A percentile compares a stretch with the other conserved stretches of the same genome.
Evolutionary conservation across 2,329 filamentous ascomycete species (phyloP).

Genomic region (Sarocladium kiliense): DNA sequence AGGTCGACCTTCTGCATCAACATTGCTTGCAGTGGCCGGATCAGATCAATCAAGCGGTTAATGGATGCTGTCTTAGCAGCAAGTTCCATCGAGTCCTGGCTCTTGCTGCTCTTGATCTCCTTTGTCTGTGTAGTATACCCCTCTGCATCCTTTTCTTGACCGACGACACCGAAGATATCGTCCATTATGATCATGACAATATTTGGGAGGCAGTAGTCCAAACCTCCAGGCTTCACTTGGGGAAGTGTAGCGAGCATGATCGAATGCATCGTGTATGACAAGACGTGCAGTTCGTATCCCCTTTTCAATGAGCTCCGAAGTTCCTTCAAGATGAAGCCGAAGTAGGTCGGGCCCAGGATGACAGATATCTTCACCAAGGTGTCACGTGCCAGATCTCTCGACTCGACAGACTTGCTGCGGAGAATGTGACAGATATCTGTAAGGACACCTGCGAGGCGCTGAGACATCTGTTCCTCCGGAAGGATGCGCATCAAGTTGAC

Average conservation of each 20-base stretch:
- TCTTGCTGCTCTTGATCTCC: slow-evolving; percentile 97
- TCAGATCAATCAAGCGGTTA: slow-evolving; percentile 64
- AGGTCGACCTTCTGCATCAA: slow-evolving; percentile 80
- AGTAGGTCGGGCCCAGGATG: slow-evolving; percentile 74
- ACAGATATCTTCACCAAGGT: slow-evolving; percentile 80
- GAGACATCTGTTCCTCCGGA: slow-evolving; percentile 65
- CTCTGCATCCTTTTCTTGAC: slow-evolving; percentile 95
- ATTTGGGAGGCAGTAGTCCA: slow-evolving; percentile 79
- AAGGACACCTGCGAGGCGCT: slow-evolving; percentile 74
- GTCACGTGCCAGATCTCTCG: slow-evolving; percentile 84
- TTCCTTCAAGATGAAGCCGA: slow-evolving; percentile 92
- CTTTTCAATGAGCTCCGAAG: slow-evolving; percentile 74
- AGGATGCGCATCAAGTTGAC: slow-evolving; percentile 83
- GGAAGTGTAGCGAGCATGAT: slow-evolving; percentile 74
- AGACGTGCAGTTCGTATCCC: slow-evolving; percentile 89
- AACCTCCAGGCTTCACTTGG: slow-evolving; percentile 69
- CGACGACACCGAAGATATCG: slow-evolving; percentile 88
- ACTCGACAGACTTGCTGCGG: slow-evolving; percentile 80
- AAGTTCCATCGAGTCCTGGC: slow-evolving; percentile 94
- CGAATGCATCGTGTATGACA: slow-evolving; percentile 92
- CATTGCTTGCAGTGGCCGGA: slow-evolving; percentile 72
- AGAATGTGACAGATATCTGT: slow-evolving; percentile 92
- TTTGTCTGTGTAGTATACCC: slow-evolving; percentile 95
- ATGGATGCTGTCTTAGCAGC: slow-evolving; percentile 80
- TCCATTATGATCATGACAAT: slow-evolving; percentile 90